Evolutionary conservation across 805 yeast species (phyloP).

Genomic region (Helenozyma baotianmanensis): DNA sequence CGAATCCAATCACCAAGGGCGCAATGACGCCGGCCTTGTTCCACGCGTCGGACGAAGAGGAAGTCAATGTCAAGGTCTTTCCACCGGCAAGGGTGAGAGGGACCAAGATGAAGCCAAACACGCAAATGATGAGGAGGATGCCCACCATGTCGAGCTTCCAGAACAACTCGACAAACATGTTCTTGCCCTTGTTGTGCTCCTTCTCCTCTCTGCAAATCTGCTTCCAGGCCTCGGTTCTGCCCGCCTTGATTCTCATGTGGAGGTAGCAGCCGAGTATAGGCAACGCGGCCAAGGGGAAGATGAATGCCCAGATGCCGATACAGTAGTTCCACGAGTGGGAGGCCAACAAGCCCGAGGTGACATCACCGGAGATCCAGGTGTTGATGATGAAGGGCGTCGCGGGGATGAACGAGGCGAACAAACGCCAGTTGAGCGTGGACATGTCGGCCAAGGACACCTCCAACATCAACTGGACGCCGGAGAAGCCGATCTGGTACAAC

Average conservation of each 20-base stretch:
- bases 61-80: conserved; percentile 8
- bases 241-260: conserved; percentile 55
- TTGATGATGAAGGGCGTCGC: conserved; percentile 71
- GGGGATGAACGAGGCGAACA: conserved; percentile 59
- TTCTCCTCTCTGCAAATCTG: conserved; percentile 37
- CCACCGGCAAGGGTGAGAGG: conserved; percentile 73
- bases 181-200: conserved; percentile 16
- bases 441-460: conserved; percentile 61
- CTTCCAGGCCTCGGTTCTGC: conserved; percentile 48
- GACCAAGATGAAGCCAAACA: conserved; percentile 60
- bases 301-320: conserved; percentile 76
- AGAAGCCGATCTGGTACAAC: conserved; percentile 44
- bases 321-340: conserved; percentile 62
- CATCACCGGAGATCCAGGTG: conserved; percentile 71
- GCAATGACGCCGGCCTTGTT: conserved; percentile 56
- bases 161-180: conserved; percentile 34
- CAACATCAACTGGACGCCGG: conserved; percentile 56
- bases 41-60: conserved; percentile 44
- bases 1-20: conserved; percentile 65
- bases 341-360: conserved; percentile 36
- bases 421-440: conserved; percentile 68
- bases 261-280: conserved; percentile 52
- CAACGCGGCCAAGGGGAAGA: conserved; percentile 61
- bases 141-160: conserved; percentile 70
- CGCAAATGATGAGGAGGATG: conserved; percentile 47